Conservation (phyloP, 1,284 basidiomycete species). For the Apiotrichum gracile region DNA sequence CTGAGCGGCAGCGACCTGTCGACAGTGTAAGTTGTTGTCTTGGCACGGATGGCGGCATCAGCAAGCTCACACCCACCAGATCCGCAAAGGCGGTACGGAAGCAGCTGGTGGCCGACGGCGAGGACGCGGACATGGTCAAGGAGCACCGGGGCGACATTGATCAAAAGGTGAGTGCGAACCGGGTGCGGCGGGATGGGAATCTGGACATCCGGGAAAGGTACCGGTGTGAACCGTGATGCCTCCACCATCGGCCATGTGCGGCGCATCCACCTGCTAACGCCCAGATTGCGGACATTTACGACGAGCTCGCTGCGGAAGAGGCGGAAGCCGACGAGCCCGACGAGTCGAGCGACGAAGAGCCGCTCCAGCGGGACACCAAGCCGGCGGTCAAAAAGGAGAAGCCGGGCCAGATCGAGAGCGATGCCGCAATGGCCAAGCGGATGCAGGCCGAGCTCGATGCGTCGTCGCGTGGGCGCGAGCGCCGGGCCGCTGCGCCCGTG, state of each 20-base stretch:
- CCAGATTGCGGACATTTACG: constrained; percentile 40
- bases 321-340: not conserved
- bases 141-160: constrained; percentile 38
- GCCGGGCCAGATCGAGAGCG: constrained; percentile 18
- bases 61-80: too few species aligned
- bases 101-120: constrained; percentile 34
- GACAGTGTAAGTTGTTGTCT: constrained; percentile 25
- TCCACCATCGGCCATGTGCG: too few species aligned
- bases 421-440: constrained; percentile 27
- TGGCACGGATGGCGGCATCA: too few species aligned
- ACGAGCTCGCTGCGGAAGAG: constrained; percentile 17
- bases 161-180: constrained; percentile 24
- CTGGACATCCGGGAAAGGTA: too few species aligned
- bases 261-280: not conserved
- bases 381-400: constrained; percentile 16
- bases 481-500: constrained; percentile 12
- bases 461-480: constrained; percentile 11
- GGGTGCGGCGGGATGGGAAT: too few species aligned
- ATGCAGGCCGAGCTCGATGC: constrained; percentile 31
- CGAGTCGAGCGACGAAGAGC: not conserved
- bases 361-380: not conserved
- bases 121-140: constrained; percentile 38
- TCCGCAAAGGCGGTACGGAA: constrained; percentile 46
- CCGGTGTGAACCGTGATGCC: too few species aligned
- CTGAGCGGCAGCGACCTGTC: constrained; percentile 30